Conservation (phyloP, 2,329 filamentous ascomycete species). For the Stagonosporopsis vannaccii region DNA sequence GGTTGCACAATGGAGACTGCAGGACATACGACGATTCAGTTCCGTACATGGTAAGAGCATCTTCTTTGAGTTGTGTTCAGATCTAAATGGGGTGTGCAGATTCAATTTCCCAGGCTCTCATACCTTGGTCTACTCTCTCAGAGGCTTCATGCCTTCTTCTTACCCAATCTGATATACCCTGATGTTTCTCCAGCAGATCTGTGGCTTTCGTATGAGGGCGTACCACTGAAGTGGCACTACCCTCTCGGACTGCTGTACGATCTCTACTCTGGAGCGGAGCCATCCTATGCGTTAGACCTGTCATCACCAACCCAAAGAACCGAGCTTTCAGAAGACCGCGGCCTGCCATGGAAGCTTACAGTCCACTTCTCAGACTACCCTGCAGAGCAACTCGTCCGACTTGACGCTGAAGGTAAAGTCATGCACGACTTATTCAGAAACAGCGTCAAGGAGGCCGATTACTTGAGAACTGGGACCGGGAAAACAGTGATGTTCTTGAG, state of each 20-base stretch:
- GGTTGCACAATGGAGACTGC: constrained; percentile 65
- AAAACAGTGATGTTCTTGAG: constrained; percentile 90
- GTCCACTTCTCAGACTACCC: constrained; percentile 68
- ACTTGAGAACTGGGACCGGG: constrained; percentile 84
- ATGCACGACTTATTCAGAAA: constrained; percentile 73
- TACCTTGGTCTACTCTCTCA: constrained; percentile 73
- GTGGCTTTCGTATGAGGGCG: constrained; percentile 72
- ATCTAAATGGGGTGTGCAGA: constrained; percentile 45
- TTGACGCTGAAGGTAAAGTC: constrained; percentile 62
- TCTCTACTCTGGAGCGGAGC: constrained; percentile 67
- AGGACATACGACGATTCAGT: constrained; percentile 66
- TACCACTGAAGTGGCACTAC: constrained; percentile 76
- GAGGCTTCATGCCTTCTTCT: constrained; percentile 69
- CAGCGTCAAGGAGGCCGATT: constrained; percentile 82
- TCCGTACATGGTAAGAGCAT: constrained; percentile 62
- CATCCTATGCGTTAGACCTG: constrained; percentile 42
- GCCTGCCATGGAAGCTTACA: constrained; percentile 68
- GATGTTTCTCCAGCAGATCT: constrained; percentile 60
- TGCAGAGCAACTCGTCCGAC: constrained; percentile 63
- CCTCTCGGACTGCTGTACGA: constrained; percentile 74
- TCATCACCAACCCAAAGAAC: constrained; percentile 23
- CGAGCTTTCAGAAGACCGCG: constrained; percentile 24
- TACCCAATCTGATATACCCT: constrained; percentile 64
- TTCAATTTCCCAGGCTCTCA: constrained; percentile 70
- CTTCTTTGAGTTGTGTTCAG: neutral